Evolutionary conservation across 2,329 filamentous ascomycete species (phyloP), one percentile per base, ranked within the genome.

Genomic region (Cytospora schulzeri): DNA sequence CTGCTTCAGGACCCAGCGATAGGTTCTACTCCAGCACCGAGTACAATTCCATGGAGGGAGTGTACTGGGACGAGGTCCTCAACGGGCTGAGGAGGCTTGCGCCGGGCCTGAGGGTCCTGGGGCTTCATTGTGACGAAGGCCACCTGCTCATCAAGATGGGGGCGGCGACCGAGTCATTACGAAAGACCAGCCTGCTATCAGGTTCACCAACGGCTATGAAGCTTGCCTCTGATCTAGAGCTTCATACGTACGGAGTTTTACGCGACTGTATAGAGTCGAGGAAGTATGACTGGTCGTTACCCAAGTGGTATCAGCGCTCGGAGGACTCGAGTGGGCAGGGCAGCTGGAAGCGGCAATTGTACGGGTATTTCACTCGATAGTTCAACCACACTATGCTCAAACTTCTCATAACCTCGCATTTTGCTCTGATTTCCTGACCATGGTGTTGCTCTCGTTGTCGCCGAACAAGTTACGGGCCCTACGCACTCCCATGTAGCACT

Each of bases 51-150:
- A 6, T 4, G 22, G 17, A 28, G 8, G 57, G 45, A 24, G 26
- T 29, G 19, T n/a, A 15, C 7, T 59, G 57, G 57, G 14, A 51
- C 29, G 57, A 59, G 35, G 45, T 59, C 17, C 57, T 59, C 29
- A 52, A 8, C 22, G 35, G 33, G 29, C 9, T 59, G 8, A 48
- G 29, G 12, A 45, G 57, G 28, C 24, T 14, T 5, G 57, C 57
- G n/a, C 45, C 29, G 15, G 3, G 14, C 3, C 41, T 59, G 29
- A n/a, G n/a, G 1, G 57, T 51, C 9, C 45, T 59, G 19, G 57
- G 45, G 24, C 51, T 59, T 6, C 45, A 59, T 12, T 59, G 33
- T 45, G 57, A 59, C 3, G n/a, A 48, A 1, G n/a, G 35, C 1
- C 11, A 14, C 2, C n/a, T n/a, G n/a, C n/a, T n/a, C n/a, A n/a